Percentiles rank a stretch among this genome's conserved stretches.
Conservation (phyloP, 2,329 filamentous ascomycete genomes). For the Talaromyces marneffei region DNA sequence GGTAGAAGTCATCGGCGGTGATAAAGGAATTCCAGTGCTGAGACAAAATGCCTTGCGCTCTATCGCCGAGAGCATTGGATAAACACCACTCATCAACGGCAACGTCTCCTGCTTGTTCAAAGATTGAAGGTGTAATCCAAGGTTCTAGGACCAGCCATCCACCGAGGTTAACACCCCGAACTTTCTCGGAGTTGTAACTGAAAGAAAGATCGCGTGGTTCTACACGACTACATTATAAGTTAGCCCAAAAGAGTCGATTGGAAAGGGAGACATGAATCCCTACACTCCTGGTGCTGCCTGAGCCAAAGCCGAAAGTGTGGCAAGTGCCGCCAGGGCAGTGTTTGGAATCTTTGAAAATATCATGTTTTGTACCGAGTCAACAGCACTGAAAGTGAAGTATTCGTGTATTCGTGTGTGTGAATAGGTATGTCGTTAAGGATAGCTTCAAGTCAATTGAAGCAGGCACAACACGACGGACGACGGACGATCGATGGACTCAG, state of each 20-base stretch:
- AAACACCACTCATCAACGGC: conserved; percentile 56
- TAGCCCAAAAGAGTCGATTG: not conserved
- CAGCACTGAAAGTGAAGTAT: not conserved
- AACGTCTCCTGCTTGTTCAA: conserved; percentile 43
- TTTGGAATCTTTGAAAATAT: conserved; percentile 11
- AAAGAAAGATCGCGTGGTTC: conserved; percentile 39
- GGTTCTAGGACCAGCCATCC: conserved; percentile 61
- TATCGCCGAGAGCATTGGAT: conserved; percentile 45
- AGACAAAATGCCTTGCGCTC: conserved; percentile 44
- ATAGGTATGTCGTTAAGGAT: not conserved
- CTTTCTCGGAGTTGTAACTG: conserved; percentile 49
- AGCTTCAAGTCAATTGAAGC: conserved; percentile 13
- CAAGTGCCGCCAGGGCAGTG: conserved; percentile 11
- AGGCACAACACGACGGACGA: not conserved
- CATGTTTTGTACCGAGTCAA: conserved; percentile 9
- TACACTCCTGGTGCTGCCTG: conserved; percentile 12
- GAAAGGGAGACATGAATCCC: not conserved
- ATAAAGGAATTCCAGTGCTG: conserved; percentile 57
- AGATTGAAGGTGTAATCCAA: conserved; percentile 59
- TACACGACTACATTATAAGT: conserved; percentile 19
- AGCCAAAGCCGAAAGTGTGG: conserved; percentile 1
- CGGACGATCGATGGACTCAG: not conserved
- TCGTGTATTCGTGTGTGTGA: not conserved
- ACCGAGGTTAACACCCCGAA: conserved; percentile 60
- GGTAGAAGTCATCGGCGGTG: conserved; percentile 49